Evolutionary conservation across 164 flowering plant genomes (phyloP).

Genomic region (Tetrastigma voinierianum): DNA sequence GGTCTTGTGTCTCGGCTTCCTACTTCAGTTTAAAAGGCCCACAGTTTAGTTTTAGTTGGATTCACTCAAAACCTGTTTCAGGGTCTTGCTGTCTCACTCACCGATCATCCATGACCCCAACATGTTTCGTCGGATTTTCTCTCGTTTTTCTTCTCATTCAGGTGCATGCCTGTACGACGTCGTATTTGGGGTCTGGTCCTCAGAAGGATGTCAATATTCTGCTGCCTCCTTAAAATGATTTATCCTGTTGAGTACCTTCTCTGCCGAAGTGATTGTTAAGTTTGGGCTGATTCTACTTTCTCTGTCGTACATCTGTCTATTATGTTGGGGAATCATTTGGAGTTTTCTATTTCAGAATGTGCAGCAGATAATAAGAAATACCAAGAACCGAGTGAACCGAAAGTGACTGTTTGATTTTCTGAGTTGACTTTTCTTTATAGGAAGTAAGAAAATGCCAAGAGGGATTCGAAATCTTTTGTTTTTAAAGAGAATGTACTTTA

Average conservation of each 20-base stretch:
- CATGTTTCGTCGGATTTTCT: slow-evolving; percentile 16
- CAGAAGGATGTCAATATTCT: slow-evolving; percentile 87
- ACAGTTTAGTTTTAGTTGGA: neutral
- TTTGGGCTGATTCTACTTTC: slow-evolving; percentile 66
- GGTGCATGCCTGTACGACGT: slow-evolving; percentile 14
- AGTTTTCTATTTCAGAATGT: no score
- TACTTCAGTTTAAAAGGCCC: neutral
- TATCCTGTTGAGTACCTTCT: slow-evolving; percentile 86
- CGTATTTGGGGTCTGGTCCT: slow-evolving; percentile 58
- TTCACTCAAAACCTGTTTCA: slow-evolving; percentile 7
- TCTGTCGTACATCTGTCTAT: neutral
- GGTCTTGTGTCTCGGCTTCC: neutral
- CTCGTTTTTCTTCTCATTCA: slow-evolving; percentile 9
- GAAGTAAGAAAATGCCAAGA: no score
- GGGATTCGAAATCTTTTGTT: neutral
- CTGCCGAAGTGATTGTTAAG: slow-evolving; percentile 87
- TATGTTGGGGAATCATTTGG: neutral
- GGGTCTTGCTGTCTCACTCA: slow-evolving; percentile 6
- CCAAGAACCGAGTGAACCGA: no score
- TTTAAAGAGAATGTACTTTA: no score
- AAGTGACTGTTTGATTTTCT: no score
- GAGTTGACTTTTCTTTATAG: no score
- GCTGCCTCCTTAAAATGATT: slow-evolving; percentile 87
- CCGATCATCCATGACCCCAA: slow-evolving; percentile 4
- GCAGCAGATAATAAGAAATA: no score